Conservation (phyloP, 208 protist species). For the Wallacemonas sp. region DNA sequence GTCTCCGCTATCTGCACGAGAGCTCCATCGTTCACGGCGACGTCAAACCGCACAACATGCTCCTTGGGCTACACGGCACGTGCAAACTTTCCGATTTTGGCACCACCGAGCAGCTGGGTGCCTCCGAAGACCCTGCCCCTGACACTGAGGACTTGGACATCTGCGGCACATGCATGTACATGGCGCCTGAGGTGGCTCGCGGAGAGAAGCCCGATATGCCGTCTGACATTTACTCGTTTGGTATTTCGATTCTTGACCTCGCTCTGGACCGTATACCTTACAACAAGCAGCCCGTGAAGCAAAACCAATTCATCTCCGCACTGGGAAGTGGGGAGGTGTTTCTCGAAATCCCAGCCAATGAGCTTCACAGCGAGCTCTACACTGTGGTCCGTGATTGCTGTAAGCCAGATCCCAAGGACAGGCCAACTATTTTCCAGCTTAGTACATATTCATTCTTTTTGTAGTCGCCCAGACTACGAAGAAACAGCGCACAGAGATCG, state of each 20-base stretch:
- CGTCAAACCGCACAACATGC: conserved; percentile 88
- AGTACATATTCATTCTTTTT: conserved; percentile 62
- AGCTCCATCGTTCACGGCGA: conserved; percentile 78
- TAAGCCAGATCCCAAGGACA: conserved; percentile 42
- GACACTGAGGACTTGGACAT: conserved; percentile 50
- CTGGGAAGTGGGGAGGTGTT: background rate
- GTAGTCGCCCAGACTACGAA: background rate
- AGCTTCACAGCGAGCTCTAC: conserved; percentile 48
- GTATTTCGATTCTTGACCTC: conserved; percentile 79
- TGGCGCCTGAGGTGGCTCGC: conserved; percentile 76
- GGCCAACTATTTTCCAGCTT: conserved; percentile 55
- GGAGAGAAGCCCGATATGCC: conserved; percentile 48
- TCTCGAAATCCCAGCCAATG: conserved; percentile 49
- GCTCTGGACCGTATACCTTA: conserved; percentile 69
- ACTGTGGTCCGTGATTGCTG: conserved; percentile 56
- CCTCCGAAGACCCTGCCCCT: conserved; percentile 10
- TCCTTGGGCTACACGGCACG: conserved; percentile 73
- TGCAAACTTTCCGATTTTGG: conserved; percentile 91
- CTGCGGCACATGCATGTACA: conserved; percentile 81
- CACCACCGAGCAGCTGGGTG: conserved; percentile 32
- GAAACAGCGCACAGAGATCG: background rate
- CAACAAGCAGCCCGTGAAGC: background rate
- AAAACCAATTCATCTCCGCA: conserved; percentile 10
- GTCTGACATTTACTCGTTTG: conserved; percentile 86
- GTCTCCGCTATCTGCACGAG: conserved; percentile 77